phyloP scores from a whole-genome alignment of 345 rosid genomes.

The Lumnitzera littorea region DNA sequence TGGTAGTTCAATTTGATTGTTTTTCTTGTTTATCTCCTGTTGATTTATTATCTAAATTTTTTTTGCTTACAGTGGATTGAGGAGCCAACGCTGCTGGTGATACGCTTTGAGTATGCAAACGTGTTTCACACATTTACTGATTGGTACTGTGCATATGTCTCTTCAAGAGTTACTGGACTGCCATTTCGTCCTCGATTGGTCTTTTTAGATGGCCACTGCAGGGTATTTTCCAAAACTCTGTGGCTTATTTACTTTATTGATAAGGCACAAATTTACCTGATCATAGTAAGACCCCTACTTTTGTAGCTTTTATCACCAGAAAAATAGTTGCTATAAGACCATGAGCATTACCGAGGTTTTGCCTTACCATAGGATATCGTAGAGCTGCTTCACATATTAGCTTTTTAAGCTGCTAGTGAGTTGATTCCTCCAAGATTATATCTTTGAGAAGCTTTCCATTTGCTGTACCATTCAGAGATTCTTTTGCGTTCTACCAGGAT shows the following conservation, averaged over 20 bases:
- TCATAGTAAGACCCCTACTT: too few relatives aligned
- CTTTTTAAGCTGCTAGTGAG: too few relatives aligned
- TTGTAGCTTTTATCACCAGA: too few relatives aligned
- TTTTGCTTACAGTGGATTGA: slow-evolving; percentile 73
- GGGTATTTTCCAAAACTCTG: slow-evolving; percentile 29
- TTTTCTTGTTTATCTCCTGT: background rate
- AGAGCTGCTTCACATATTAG: too few relatives aligned
- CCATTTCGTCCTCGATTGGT: slow-evolving; percentile 77
- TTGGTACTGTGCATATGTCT: slow-evolving; percentile 88
- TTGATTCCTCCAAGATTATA: too few relatives aligned
- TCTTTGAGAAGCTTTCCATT: too few relatives aligned
- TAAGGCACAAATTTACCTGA: too few relatives aligned
- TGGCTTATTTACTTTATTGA: background rate
- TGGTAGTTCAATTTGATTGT: background rate
- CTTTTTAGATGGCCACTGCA: slow-evolving; percentile 84
- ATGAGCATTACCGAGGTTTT: too few relatives aligned
- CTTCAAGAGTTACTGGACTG: slow-evolving; percentile 81
- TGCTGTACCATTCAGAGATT: too few relatives aligned
- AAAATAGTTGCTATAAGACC: too few relatives aligned
- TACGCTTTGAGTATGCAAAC: slow-evolving; percentile 85
- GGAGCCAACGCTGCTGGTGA: slow-evolving; percentile 73
- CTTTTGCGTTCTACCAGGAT: too few relatives aligned
- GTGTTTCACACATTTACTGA: slow-evolving; percentile 86
- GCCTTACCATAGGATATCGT: too few relatives aligned
- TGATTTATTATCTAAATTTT: background rate